Conservation (phyloP, 305 asterid genomes). For the Petunia hybrid region DNA sequence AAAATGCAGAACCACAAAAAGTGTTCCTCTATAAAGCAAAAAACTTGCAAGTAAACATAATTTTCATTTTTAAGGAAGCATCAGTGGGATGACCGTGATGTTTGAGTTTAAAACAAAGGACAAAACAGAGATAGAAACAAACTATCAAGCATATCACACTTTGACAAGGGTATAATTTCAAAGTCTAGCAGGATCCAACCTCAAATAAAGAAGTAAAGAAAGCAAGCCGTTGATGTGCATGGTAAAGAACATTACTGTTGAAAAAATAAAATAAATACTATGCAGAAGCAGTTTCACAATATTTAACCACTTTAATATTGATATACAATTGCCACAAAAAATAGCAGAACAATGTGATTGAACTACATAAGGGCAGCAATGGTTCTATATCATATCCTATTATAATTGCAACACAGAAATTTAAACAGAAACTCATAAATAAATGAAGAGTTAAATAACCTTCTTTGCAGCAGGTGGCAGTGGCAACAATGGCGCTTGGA, state of each 20-base stretch:
- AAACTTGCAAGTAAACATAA: neutral
- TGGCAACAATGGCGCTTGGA: slow-evolving; percentile 65
- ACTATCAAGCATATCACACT: neutral
- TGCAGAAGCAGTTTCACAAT: neutral
- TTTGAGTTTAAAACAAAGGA: neutral
- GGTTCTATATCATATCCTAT: neutral
- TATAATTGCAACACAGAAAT: slow-evolving; percentile 11
- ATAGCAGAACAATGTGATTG: neutral
- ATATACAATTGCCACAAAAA: neutral
- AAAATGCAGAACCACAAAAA: neutral
- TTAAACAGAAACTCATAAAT: slow-evolving; percentile 17
- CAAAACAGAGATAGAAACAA: slow-evolving; percentile 10
- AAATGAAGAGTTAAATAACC: slow-evolving; percentile 46
- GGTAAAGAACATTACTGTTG: neutral
- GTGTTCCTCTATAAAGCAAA: neutral
- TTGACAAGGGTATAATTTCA: neutral
- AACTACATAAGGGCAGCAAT: neutral
- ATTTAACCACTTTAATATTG: neutral
- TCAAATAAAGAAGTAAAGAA: neutral
- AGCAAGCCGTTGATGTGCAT: neutral
- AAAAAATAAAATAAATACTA: slow-evolving; percentile 14
- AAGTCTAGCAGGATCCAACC: neutral
- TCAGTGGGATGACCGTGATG: neutral
- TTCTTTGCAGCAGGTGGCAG: slow-evolving; percentile 63
- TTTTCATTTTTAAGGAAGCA: neutral